A percentile compares a stretch with the other conserved stretches of the same genome.
Conservation (phyloP, 2,329 filamentous ascomycete genomes). For the Pyrenophora seminiperda region DNA sequence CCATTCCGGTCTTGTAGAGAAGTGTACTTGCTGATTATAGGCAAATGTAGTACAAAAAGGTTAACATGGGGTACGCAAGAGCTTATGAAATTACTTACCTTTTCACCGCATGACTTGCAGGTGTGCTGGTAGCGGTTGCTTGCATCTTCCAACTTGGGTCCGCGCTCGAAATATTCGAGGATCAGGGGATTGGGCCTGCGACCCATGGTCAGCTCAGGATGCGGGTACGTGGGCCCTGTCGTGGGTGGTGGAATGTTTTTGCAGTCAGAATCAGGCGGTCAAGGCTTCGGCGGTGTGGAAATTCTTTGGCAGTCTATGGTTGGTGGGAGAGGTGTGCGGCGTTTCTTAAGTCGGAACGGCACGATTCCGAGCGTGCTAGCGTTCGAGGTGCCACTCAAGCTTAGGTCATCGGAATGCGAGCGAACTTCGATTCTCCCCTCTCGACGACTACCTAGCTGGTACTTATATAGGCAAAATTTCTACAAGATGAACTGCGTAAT, state of each 20-base stretch:
- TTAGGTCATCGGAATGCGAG: too few species aligned
- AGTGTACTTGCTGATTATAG: too few species aligned
- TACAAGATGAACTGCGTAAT: too few species aligned
- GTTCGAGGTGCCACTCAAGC: too few species aligned
- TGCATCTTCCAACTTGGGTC: constrained; percentile 82
- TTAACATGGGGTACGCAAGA: too few species aligned
- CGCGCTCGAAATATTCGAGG: constrained; percentile 84
- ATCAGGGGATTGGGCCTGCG: constrained; percentile 84
- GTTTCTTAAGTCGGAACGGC: too few species aligned
- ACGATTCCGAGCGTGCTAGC: too few species aligned
- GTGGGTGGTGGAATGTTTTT: constrained; percentile 15
- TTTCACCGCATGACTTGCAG: constrained; percentile 85
- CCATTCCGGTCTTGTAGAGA: too few species aligned
- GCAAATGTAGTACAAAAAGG: too few species aligned
- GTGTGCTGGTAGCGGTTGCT: constrained; percentile 92
- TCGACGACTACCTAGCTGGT: too few species aligned
- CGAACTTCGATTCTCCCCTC: too few species aligned
- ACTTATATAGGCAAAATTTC: too few species aligned
- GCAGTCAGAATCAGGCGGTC: constrained; percentile 16
- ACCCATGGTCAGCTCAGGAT: constrained; percentile 63
- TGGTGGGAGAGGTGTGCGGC: background rate
- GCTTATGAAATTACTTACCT: constrained; percentile 47
- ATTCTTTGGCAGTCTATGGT: constrained; percentile 3
- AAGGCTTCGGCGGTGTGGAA: constrained; percentile 9
- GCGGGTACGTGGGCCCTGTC: constrained; percentile 8